phyloP scores from a whole-genome alignment of 2,329 filamentous ascomycete genomes.

The Fusarium vanettenii region DNA sequence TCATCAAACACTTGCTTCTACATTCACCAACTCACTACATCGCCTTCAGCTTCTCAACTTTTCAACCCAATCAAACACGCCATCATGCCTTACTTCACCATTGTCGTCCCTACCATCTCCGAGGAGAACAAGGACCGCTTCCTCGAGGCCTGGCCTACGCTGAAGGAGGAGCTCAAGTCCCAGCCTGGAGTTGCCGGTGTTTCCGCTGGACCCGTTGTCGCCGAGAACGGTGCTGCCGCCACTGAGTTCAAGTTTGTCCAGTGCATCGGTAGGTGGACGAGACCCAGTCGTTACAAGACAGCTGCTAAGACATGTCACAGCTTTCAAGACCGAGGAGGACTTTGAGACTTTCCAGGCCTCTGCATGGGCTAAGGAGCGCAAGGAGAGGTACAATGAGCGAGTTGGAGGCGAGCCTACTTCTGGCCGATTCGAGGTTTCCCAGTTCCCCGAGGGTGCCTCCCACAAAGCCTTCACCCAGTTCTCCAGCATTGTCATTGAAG shows the following conservation, averaged over 20 bases:
- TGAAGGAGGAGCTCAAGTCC: conserved; percentile 12
- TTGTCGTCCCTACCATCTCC: conserved; percentile 15
- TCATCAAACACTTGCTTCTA: background rate
- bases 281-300: background rate
- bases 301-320: background rate
- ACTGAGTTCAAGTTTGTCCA: conserved; percentile 22
- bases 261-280: background rate
- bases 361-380: conserved; percentile 8
- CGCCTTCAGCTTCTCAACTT: background rate
- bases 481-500: conserved; percentile 10
- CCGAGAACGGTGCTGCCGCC: conserved; percentile 4
- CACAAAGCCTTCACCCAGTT: conserved; percentile 15
- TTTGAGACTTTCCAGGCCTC: conserved; percentile 3
- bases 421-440: conserved; percentile 14
- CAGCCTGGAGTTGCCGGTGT: conserved; percentile 19
- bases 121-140: conserved; percentile 21
- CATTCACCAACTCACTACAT: background rate
- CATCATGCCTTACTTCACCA: conserved; percentile 20
- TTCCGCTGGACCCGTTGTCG: conserved; percentile 6
- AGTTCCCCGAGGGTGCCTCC: background rate
- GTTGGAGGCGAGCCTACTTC: background rate
- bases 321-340: conserved; percentile 20
- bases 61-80: background rate
- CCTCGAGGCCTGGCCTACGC: conserved; percentile 15
- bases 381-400: conserved; percentile 1